These are phyloP conservation scores for Flammula alnicola DNA, from an alignment of 1,284 basidiomycete species.

Conservation along the genomic window DNA sequence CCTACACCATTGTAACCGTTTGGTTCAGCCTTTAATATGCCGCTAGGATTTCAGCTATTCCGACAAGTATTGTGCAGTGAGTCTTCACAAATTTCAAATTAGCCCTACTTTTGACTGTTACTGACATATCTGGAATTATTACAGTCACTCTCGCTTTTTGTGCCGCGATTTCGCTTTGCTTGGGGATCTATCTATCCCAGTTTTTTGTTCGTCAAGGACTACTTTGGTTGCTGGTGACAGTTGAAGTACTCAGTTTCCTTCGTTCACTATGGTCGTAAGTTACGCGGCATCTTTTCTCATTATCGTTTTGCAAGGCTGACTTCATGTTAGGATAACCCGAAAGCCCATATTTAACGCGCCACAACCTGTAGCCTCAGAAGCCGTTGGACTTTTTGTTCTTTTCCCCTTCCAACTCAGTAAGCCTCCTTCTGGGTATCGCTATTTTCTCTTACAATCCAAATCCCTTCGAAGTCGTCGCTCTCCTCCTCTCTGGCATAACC, in stretches of 20 bases:
- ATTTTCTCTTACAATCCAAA: background rate
- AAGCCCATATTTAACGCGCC: conserved; percentile 35
- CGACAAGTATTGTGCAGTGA: conserved; percentile 32
- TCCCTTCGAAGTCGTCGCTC: conserved; percentile 40
- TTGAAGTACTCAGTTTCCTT: conserved; percentile 27
- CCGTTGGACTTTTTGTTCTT: conserved; percentile 44
- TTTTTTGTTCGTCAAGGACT: conserved; percentile 24
- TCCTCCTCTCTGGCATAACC: conserved; percentile 37
- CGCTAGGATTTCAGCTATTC: conserved; percentile 33
- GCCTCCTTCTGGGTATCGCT: conserved; percentile 15
- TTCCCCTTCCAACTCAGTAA: conserved; percentile 55
- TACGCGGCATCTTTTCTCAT: background rate
- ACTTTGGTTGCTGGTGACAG: conserved; percentile 26
- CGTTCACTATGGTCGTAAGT: conserved; percentile 40
- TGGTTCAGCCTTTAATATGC: conserved; percentile 18
- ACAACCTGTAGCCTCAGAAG: conserved; percentile 50
- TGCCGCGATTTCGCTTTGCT: conserved; percentile 20
- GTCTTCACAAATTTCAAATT: conserved; percentile 6
- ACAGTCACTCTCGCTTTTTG: conserved; percentile 24
- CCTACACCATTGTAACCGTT: too few species aligned
- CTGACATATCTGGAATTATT: background rate
- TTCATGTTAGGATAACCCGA: conserved; percentile 29
- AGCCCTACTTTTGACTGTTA: background rate
- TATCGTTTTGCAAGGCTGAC: background rate
- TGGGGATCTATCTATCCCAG: conserved; percentile 21